phyloP scores from a whole-genome alignment of 306 rosid species.

The Glycine tomentella region DNA sequence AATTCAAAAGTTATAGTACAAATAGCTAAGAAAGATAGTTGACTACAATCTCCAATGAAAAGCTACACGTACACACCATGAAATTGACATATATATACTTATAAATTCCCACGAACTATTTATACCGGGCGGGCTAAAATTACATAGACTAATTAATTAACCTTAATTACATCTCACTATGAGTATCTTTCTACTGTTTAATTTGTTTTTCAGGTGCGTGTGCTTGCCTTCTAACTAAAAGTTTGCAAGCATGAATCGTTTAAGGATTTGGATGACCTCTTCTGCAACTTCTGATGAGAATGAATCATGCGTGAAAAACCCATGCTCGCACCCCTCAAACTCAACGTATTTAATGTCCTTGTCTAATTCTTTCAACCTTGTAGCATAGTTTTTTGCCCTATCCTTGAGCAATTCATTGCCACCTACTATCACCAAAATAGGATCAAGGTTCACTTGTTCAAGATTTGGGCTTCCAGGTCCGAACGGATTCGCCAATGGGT shows the following conservation, averaged over 20 bases:
- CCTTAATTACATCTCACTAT: background rate
- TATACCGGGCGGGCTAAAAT: too few species aligned
- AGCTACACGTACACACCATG: background rate
- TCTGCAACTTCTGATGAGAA: constrained; percentile 62
- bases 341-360: constrained; percentile 70
- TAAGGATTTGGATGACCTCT: constrained; percentile 60
- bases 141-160: background rate
- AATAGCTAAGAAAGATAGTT: background rate
- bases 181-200: background rate
- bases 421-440: constrained; percentile 76
- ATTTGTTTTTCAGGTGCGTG: too few species aligned
- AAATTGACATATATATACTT: background rate
- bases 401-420: constrained; percentile 82
- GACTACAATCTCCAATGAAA: constrained; percentile 24
- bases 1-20: background rate
- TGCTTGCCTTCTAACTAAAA: constrained; percentile 9
- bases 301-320: constrained; percentile 76
- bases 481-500: constrained; percentile 84
- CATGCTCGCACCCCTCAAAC: constrained; percentile 83
- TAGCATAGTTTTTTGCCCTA: constrained; percentile 69
- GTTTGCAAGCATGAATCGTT: constrained; percentile 58
- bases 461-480: constrained; percentile 65
- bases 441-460: constrained; percentile 57
- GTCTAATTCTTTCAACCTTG: constrained; percentile 58
- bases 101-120: background rate